These are phyloP conservation scores for Nicotiana tabacum DNA, from an alignment of 257 asterid genomes.

Conservation along the genomic window DNA sequence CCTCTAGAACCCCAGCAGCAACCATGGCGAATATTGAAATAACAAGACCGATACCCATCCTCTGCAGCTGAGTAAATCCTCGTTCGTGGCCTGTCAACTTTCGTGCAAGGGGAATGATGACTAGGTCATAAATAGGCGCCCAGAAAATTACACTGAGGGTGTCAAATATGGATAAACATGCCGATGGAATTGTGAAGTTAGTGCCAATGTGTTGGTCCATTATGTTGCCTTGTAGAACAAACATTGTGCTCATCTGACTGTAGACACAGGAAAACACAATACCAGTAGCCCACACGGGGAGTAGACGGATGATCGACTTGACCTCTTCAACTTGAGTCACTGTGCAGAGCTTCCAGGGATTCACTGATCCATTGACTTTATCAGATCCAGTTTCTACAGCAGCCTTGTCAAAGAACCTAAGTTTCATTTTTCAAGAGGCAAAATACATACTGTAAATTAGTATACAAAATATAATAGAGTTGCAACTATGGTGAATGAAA, in stretches of 20 bases:
- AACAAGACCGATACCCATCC: conserved; percentile 61
- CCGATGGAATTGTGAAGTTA: conserved; percentile 70
- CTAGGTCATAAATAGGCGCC: conserved; percentile 52
- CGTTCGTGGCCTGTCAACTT: conserved; percentile 56
- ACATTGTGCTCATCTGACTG: conserved; percentile 87
- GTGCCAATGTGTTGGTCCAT: conserved; percentile 74
- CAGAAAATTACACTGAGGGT: conserved; percentile 76
- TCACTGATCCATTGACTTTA: conserved; percentile 15
- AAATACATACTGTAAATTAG: background rate
- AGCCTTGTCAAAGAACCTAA: conserved; percentile 81
- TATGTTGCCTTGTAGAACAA: conserved; percentile 73
- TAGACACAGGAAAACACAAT: conserved; percentile 69
- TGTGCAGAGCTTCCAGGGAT: conserved; percentile 74
- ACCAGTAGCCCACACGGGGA: conserved; percentile 82
- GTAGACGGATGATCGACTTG: conserved; percentile 56
- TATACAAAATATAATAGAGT: background rate
- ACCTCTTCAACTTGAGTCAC: conserved; percentile 87
- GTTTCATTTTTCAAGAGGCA: background rate
- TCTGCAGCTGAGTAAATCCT: conserved; percentile 76
- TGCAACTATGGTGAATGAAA: background rate
- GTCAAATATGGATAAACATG: conserved; percentile 71
- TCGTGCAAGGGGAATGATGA: conserved; percentile 42
- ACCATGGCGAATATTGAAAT: conserved; percentile 62
- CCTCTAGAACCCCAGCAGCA: conserved; percentile 57
- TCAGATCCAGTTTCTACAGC: conserved; percentile 52